These are phyloP conservation scores for Desmodesmus armatus DNA, from an alignment of 139 green algal genomes.

Conservation along the genomic window DNA sequence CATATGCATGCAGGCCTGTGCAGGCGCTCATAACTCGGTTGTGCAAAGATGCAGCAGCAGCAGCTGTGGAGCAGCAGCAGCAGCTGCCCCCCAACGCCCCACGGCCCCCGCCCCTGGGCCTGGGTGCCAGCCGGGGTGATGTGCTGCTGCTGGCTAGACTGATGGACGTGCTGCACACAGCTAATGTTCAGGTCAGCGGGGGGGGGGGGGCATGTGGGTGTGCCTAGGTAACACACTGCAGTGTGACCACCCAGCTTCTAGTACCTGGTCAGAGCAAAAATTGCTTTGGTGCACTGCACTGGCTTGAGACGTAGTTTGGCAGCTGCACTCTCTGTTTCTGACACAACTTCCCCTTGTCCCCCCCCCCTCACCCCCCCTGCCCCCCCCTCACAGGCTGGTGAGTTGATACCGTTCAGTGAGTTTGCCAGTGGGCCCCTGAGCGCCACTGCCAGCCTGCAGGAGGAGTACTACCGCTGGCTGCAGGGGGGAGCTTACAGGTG, in stretches of 20 bases:
- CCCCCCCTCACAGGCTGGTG: not conserved
- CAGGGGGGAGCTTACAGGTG: slow-evolving; percentile 24
- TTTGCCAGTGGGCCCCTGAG: slow-evolving; percentile 52
- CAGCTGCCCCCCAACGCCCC: not conserved
- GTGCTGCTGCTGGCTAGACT: slow-evolving; percentile 54
- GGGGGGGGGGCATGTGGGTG: too few species aligned
- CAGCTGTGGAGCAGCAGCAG: slow-evolving; percentile 1
- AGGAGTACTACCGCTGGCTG: slow-evolving; percentile 73
- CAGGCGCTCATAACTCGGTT: slow-evolving; percentile 10
- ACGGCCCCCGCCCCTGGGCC: not conserved
- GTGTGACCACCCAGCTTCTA: too few species aligned
- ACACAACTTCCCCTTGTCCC: not conserved
- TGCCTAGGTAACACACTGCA: too few species aligned
- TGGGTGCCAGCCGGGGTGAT: slow-evolving; percentile 15
- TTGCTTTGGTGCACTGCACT: too few species aligned
- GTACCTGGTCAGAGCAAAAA: not conserved
- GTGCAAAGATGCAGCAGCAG: not conserved
- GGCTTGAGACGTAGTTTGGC: too few species aligned
- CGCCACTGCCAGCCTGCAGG: slow-evolving; percentile 51
- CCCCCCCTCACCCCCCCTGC: not conserved
- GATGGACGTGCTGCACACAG: slow-evolving; percentile 66
- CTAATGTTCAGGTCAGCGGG: slow-evolving; percentile 51
- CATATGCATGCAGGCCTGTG: too few species aligned
- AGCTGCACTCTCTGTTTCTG: not conserved
- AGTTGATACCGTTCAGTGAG: slow-evolving; percentile 54